Conservation (phyloP, 2,329 filamentous ascomycete genomes). For the Penicillium paneum region DNA sequence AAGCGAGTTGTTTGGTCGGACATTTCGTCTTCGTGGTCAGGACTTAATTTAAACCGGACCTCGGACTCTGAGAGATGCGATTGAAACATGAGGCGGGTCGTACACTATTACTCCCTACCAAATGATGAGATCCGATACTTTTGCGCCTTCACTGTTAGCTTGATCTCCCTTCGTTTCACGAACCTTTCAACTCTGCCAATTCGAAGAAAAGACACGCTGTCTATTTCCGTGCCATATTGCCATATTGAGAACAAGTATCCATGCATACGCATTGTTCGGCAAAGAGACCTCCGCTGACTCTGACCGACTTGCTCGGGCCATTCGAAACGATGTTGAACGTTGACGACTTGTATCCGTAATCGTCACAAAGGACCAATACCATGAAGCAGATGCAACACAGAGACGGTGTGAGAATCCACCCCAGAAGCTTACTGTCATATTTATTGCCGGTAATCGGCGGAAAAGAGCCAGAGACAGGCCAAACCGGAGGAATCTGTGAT, state of each 20-base stretch:
- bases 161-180: background rate
- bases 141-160: background rate
- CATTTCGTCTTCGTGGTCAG: slow-evolving; percentile 1
- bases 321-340: background rate
- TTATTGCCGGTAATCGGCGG: slow-evolving; percentile 24
- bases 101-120: background rate
- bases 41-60: background rate
- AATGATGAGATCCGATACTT: background rate
- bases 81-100: background rate
- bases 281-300: background rate
- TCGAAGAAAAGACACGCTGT: background rate
- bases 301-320: background rate
- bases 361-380: slow-evolving; percentile 1
- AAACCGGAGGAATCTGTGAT: slow-evolving; percentile 16
- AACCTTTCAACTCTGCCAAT: background rate
- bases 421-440: background rate
- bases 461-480: background rate
- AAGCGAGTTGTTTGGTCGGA: background rate
- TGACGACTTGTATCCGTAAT: slow-evolving; percentile 1
- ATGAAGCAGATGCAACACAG: background rate
- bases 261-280: background rate
- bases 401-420: background rate
- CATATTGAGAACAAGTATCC: background rate
- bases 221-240: background rate
- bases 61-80: background rate